phyloP scores from a whole-genome alignment of 2,329 filamentous ascomycete genomes.

The Volutella citrinella region DNA sequence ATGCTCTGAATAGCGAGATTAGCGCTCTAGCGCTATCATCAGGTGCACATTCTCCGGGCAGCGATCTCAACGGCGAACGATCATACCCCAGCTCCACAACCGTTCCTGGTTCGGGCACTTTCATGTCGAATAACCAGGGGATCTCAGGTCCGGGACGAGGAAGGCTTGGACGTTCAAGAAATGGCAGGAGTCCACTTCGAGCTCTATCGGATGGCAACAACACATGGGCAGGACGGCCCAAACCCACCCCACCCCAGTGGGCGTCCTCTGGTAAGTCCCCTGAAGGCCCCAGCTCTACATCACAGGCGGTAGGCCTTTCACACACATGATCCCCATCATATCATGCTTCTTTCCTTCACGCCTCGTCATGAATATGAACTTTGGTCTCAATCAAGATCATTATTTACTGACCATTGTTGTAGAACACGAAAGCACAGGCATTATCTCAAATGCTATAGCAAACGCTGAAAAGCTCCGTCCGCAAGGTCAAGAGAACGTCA shows the following conservation, averaged over 20 bases:
- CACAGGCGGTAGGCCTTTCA: too few species aligned
- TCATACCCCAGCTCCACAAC: slow-evolving; percentile 17
- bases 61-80: slow-evolving; percentile 31
- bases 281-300: background rate
- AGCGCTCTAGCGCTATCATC: slow-evolving; percentile 31
- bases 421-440: slow-evolving; percentile 59
- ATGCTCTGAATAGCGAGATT: slow-evolving; percentile 39
- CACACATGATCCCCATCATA: background rate
- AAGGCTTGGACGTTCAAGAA: slow-evolving; percentile 68
- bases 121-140: slow-evolving; percentile 51
- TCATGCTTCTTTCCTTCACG: background rate
- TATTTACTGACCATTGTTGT: too few species aligned
- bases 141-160: slow-evolving; percentile 84
- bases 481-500: slow-evolving; percentile 73
- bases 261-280: slow-evolving; percentile 44
- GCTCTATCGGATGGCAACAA: slow-evolving; percentile 57
- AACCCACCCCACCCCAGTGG: slow-evolving; percentile 43
- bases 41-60: slow-evolving; percentile 17
- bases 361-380: too few species aligned
- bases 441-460: slow-evolving; percentile 89
- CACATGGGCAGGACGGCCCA: slow-evolving; percentile 51
- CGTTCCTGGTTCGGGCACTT: slow-evolving; percentile 43
- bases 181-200: slow-evolving; percentile 60
- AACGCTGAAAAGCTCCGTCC: slow-evolving; percentile 72
- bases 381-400: too few species aligned